Evolutionary conservation across 345 rosid species (phyloP).

Genomic region (Excoecaria cochinchinensis): DNA sequence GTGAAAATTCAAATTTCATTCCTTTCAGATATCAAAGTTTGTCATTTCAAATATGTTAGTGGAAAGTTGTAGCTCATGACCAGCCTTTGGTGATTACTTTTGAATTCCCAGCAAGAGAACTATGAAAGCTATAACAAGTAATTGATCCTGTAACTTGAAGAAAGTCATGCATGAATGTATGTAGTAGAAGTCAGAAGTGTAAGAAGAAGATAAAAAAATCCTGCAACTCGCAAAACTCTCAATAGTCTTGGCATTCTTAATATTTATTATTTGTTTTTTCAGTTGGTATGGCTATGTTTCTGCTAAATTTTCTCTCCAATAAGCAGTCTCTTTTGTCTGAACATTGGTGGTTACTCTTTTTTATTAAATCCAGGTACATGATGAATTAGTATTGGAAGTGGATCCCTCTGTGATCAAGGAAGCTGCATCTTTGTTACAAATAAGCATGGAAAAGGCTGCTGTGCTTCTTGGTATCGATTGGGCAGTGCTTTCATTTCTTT

Average conservation of each 20-base stretch:
- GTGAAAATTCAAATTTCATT: background rate
- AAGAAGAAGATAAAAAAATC: background rate
- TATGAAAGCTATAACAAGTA: background rate
- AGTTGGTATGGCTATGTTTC: no score
- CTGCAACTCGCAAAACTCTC: background rate
- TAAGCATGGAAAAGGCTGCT: constrained; percentile 81
- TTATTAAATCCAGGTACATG: constrained; percentile 68
- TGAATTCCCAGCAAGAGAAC: background rate
- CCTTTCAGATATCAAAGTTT: background rate
- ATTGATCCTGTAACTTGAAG: background rate
- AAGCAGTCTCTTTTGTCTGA: background rate
- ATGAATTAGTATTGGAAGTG: constrained; percentile 84
- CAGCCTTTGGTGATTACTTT: background rate
- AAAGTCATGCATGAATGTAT: background rate
- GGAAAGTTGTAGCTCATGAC: background rate
- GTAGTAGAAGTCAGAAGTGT: background rate
- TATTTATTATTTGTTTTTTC: background rate
- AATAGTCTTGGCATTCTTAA: background rate
- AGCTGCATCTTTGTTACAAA: constrained; percentile 62
- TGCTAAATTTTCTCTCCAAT: background rate
- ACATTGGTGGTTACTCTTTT: constrained; percentile 6
- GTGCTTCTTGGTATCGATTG: constrained; percentile 59
- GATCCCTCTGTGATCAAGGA: constrained; percentile 69
- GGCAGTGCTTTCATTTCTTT: background rate
- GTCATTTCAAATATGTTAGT: background rate